Evolutionary conservation across 2,329 filamentous ascomycete genomes (phyloP).

Genomic region (Aspergillus spinulosporus): DNA sequence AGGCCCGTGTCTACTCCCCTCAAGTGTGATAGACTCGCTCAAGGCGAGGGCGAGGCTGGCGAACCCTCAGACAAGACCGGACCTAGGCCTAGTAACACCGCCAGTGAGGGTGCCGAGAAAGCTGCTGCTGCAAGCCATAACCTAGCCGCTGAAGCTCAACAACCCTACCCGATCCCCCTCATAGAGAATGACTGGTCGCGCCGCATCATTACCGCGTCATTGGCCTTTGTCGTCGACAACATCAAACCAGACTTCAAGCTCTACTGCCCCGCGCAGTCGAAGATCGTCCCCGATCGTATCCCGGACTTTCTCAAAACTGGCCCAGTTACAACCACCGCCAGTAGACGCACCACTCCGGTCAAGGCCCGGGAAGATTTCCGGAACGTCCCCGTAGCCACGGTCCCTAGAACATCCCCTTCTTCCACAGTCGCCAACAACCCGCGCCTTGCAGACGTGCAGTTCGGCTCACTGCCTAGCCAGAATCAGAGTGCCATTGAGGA

Average conservation of each 20-base stretch:
- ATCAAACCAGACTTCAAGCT: constrained; percentile 27
- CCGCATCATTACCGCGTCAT: constrained; percentile 17
- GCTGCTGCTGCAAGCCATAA: background rate
- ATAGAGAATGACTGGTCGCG: constrained; percentile 18
- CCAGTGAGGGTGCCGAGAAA: no score
- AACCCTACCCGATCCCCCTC: background rate
- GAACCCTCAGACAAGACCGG: background rate
- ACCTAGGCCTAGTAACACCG: background rate
- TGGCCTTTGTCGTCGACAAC: constrained; percentile 27
- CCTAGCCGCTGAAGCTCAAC: background rate
- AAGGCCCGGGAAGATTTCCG: background rate
- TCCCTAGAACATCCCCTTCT: background rate
- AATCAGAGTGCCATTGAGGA: constrained; percentile 1
- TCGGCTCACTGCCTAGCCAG: constrained; percentile 21
- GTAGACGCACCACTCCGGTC: background rate
- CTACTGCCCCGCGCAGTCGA: constrained; percentile 27
- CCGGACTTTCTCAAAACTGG: constrained; percentile 21
- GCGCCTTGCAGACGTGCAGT: constrained; percentile 24
- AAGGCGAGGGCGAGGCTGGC: background rate
- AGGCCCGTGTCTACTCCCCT: background rate
- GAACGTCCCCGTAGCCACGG: background rate
- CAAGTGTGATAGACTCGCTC: no score
- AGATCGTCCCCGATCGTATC: constrained; percentile 28
- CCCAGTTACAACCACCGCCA: background rate
- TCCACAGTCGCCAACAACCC: constrained; percentile 18